Evolutionary conservation across 257 asterid species (phyloP), one percentile per base, ranked within the genome.

Genomic region (Hygrophila difformis): DNA sequence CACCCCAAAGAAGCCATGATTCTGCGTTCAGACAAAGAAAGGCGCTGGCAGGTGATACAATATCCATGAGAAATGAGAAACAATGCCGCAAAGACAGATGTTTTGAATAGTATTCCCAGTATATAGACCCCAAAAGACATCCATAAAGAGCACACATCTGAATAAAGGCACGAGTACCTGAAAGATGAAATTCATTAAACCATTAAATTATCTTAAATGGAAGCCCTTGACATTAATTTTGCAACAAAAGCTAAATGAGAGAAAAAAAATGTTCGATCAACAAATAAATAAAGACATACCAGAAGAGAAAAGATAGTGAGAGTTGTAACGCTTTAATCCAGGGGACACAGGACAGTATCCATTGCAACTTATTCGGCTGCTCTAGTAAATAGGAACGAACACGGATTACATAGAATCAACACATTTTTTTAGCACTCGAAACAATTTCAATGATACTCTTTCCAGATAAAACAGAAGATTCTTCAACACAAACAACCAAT

Each of bases 101-200:
- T 84, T 51, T 78, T 92, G 26, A 81, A 84, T 31, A 84, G 71
- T 1, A 81, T 65, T 57, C 97, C 95, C 9, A 72, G 74, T 57
- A 88, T 70, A 31, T 81, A 88, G 19, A 75, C 95, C 42, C 97
- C 97, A 34, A 88, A 88, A 13, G 97, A 84, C 73, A 88, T 63
- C 97, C 95, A 84, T 39, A 88, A 64, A 1, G 97, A 88, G 78
- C 97, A 84, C 8, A 71, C 43, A 6, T 76, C 60, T 9, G 64
- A 48, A 44, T 76, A 61, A 49, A 66, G 70, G 66, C 93, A 88
- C 6, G 97, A 74, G 38, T 75, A 67, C 97, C 97, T 88, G 73
- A 63, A 61, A 28, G 9, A 54, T 26, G 38, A 12, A 51, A 41
- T 14, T 18, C 26, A 43, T 18, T 2, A 1, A 12, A 7, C 17